phyloP scores from a whole-genome alignment of 2,329 filamentous ascomycete species.

The Pleurostoma richardsiae region DNA sequence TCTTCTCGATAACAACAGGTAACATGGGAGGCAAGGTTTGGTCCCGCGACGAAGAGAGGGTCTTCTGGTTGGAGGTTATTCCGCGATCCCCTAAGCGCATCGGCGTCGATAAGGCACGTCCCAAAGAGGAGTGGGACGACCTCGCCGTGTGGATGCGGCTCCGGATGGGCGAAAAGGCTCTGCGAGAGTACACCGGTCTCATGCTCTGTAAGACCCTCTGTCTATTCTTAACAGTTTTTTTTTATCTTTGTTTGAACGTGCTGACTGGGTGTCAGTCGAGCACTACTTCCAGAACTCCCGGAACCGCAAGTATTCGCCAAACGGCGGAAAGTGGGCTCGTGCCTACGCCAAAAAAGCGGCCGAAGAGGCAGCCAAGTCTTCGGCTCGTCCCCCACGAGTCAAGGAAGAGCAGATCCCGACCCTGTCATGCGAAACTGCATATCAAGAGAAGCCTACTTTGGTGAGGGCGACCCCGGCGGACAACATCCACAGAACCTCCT shows the following conservation, averaged over 20 bases:
- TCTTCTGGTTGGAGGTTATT: conserved; percentile 37
- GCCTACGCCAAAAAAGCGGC: too few species aligned
- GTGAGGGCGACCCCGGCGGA: too few species aligned
- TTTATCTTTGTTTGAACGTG: background rate
- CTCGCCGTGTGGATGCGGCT: conserved; percentile 12
- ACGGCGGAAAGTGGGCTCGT: conserved; percentile 3
- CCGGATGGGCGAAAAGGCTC: background rate
- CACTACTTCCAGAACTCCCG: conserved; percentile 24
- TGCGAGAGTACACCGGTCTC: conserved; percentile 19
- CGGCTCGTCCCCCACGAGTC: too few species aligned
- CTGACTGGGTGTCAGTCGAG: conserved; percentile 17
- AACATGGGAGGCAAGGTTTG: conserved; percentile 48
- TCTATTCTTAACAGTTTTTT: background rate
- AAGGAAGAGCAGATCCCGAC: too few species aligned
- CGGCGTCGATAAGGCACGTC: conserved; percentile 6
- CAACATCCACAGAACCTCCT: too few species aligned
- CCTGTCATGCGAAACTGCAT: too few species aligned
- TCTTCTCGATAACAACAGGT: too few species aligned
- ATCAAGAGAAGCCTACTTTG: too few species aligned
- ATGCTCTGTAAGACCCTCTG: conserved; percentile 19
- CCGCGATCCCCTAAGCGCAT: conserved; percentile 19
- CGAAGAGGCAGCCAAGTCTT: too few species aligned
- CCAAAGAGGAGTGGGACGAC: conserved; percentile 13
- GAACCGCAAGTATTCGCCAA: conserved; percentile 15
- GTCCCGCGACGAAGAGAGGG: conserved; percentile 39